Percentiles rank a stretch among this genome's conserved stretches.
phyloP scores from a whole-genome alignment of 192 early-diverging fungal genomes.

The Chytriomyces confervae region DNA sequence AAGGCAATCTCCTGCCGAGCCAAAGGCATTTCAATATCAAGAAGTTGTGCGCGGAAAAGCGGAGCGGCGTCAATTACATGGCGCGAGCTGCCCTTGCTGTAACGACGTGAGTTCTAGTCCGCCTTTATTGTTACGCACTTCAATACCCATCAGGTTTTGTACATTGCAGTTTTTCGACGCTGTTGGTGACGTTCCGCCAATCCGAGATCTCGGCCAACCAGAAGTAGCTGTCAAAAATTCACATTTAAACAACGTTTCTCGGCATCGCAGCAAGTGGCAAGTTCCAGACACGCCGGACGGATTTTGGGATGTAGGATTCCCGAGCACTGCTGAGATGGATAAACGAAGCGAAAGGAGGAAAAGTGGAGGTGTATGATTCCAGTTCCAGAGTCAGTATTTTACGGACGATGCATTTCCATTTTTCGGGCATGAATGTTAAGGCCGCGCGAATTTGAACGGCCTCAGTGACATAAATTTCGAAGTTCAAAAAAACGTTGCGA shows the following conservation, averaged over 20 bases:
- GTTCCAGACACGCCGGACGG: conserved; percentile 16
- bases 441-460: no score
- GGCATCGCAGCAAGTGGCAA: conserved; percentile 7
- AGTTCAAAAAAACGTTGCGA: no score
- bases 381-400: no score
- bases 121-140: neutral
- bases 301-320: conserved; percentile 35
- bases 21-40: conserved; percentile 2
- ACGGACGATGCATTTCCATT: no score
- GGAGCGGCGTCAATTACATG: conserved; percentile 24
- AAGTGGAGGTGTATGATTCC: no score
- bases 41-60: conserved; percentile 23
- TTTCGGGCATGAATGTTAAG: no score
- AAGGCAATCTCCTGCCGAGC: no score
- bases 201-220: conserved; percentile 17
- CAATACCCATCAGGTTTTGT: neutral
- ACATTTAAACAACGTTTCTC: conserved; percentile 13
- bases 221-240: neutral
- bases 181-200: conserved; percentile 15
- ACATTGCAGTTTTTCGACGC: conserved; percentile 6
- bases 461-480: no score
- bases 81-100: conserved; percentile 10
- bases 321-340: neutral
- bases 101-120: conserved; percentile 1
- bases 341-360: neutral